Evolutionary conservation across 2,329 filamentous ascomycete genomes (phyloP), one percentile per base, ranked within the genome.

Genomic region (Exophiala oligosperma): DNA sequence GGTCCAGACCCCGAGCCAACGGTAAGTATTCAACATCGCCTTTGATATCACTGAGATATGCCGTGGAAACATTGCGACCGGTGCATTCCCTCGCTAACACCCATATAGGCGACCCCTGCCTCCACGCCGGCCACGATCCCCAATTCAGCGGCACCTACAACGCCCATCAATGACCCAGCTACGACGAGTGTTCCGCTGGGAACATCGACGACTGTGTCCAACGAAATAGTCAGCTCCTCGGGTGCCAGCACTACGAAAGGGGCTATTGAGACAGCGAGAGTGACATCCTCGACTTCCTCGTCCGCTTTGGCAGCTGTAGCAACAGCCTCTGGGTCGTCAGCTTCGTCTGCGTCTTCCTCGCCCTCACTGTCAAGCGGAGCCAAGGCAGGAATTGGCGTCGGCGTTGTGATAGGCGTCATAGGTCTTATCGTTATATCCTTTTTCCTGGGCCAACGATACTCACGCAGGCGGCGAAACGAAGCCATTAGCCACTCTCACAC

Each of bases 311-410:
- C 56, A 2, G 24, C 53, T 5, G 49, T 47, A 7, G 2, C 54
- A 14, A 47, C 49, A 11, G 41, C 55, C 7, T 14, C 17, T 32
- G 46, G 40, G 14, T 23, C 51, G 40, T 52, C 28, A 49, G 40
- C 21, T n/a, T 50, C 54, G 41, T 41, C 57, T 6, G 28, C 50
- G 21, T 57, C 57, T 21, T 23, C 55, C 4, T 54, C 55, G 12
- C 23, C 50, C 21, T 56, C 59, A 21, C 57, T 65, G 5, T 62
- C 63, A 24, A 52, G 59, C 1, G 63, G 59, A 28, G 59, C 56
- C 2, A 65, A 64, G 29, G 61, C 61, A 41, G 63, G 63, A 4
- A 63, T 65, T 17, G 63, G 58, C 23, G 24, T 65, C 21, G 63
- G 61, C 3, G 63, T 61, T 23, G 55, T 52, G 12, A 28, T 64